phyloP scores from a whole-genome alignment of 768 basidiomycete genomes.

The Pulveroboletus sp. region DNA sequence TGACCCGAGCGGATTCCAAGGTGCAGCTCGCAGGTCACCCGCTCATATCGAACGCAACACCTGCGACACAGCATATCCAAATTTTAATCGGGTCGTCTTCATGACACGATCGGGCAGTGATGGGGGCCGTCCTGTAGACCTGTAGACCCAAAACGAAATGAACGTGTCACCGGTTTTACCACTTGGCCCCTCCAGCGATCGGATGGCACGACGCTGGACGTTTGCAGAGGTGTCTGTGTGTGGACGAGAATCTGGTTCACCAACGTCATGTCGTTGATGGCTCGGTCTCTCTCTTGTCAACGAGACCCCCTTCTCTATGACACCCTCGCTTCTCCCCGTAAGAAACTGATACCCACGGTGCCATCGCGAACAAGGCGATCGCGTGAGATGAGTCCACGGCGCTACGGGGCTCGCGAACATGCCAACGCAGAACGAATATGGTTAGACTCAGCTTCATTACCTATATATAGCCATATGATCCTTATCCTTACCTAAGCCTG shows the following conservation, averaged over 20 bases:
- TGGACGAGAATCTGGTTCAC: no score
- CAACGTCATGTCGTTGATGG: no score
- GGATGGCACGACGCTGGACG: no score
- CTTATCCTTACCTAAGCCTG: not conserved
- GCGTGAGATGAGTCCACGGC: not conserved
- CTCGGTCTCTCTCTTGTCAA: not conserved
- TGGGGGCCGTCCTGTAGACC: no score
- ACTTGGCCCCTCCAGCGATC: no score
- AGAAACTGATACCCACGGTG: no score
- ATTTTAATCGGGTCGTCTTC: not conserved
- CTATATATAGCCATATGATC: not conserved
- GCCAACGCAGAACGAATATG: not conserved
- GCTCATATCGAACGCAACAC: not conserved
- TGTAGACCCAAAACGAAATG: no score
- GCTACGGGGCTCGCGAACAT: not conserved
- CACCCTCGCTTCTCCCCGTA: not conserved
- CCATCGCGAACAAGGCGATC: not conserved
- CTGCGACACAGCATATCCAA: not conserved
- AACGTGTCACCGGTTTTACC: no score
- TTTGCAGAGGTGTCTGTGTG: no score
- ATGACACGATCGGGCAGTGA: not conserved
- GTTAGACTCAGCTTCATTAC: not conserved
- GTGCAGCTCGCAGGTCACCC: conserved; percentile 1
- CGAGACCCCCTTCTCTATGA: no score
- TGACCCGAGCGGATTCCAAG: not conserved